Evolutionary conservation across 768 basidiomycete species (phyloP).

Genomic region (Chalciporus sphaerocephalus): DNA sequence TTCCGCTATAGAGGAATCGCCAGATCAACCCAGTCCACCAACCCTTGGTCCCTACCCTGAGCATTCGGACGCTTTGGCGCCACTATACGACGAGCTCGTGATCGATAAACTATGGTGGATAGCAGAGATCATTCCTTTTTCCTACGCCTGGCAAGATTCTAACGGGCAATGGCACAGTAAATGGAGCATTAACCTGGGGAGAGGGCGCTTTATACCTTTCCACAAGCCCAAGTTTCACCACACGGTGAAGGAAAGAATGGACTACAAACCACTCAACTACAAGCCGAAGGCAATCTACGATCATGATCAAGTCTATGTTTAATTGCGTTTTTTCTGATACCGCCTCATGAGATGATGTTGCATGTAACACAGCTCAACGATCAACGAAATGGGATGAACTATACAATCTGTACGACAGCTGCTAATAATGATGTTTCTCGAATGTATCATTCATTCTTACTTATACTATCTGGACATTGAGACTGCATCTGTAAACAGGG

Average conservation of each 20-base stretch:
- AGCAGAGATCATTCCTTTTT: constrained; percentile 60
- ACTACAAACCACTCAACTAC: constrained; percentile 46
- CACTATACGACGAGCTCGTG: constrained; percentile 51
- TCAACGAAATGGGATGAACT: too few species aligned
- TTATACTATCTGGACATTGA: too few species aligned
- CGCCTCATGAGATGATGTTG: neutral
- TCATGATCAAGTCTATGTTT: constrained; percentile 43
- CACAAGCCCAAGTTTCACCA: constrained; percentile 54
- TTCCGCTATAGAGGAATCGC: neutral
- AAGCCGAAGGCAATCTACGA: constrained; percentile 53
- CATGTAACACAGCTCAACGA: too few species aligned
- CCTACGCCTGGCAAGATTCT: constrained; percentile 52
- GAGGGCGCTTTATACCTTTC: constrained; percentile 48
- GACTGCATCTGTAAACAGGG: too few species aligned
- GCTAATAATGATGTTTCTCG: too few species aligned
- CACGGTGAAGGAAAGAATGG: constrained; percentile 59
- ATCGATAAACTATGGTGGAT: constrained; percentile 56
- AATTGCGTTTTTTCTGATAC: neutral
- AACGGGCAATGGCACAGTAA: constrained; percentile 50
- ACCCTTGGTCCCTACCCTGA: constrained; percentile 9
- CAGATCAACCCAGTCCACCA: neutral
- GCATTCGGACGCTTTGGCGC: constrained; percentile 38
- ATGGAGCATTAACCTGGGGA: constrained; percentile 50
- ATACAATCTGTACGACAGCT: too few species aligned
- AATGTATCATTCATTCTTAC: too few species aligned